Conservation (phyloP, 2,329 filamentous ascomycete species). For the Cryphonectria parasitica region DNA sequence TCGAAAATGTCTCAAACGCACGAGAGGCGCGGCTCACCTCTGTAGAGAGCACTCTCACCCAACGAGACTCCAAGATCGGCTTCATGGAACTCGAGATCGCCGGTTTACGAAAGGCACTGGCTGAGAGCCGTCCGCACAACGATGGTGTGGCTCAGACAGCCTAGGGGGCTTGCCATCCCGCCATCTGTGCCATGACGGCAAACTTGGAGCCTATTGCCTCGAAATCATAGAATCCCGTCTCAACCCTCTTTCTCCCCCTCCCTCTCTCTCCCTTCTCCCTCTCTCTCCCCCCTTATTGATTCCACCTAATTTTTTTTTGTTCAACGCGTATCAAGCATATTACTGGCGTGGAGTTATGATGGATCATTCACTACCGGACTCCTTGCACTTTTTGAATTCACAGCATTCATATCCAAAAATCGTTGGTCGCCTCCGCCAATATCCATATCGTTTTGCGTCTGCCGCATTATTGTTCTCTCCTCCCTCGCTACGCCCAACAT, state of each 20-base stretch:
- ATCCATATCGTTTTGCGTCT: background rate
- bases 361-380: background rate
- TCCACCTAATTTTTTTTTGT: background rate
- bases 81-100: slow-evolving; percentile 18
- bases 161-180: background rate
- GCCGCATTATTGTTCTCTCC: background rate
- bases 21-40: slow-evolving; percentile 18
- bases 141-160: background rate
- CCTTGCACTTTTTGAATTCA: background rate
- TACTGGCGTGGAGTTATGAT: slow-evolving; percentile 6
- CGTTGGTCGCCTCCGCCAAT: slow-evolving; percentile 2
- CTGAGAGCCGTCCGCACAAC: background rate
- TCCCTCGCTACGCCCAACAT: background rate
- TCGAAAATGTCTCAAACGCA: slow-evolving; percentile 20
- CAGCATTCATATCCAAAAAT: background rate
- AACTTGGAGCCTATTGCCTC: background rate
- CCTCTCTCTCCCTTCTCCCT: too few species aligned
- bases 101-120: slow-evolving; percentile 12
- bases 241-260: background rate
- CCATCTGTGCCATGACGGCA: background rate
- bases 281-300: background rate
- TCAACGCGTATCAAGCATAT: background rate
- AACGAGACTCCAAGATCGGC: slow-evolving; percentile 19
- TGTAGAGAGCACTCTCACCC: slow-evolving; percentile 14
- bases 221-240: background rate